Evolutionary conservation across 345 rosid species (phyloP).

Genomic region (Ceriops decandra): DNA sequence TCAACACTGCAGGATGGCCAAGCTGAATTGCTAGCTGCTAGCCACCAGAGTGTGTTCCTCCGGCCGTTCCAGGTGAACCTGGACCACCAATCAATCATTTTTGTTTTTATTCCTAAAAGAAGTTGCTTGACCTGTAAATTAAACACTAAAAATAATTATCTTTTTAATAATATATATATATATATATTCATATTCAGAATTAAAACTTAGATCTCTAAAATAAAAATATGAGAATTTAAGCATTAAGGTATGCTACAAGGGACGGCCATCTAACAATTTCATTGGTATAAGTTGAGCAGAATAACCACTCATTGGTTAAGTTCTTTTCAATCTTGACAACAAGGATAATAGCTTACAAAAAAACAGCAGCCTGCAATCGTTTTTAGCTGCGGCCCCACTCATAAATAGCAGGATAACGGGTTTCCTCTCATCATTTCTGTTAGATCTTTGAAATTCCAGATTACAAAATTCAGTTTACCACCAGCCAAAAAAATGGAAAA

Average conservation of each 20-base stretch:
- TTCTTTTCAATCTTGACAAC: too few species aligned
- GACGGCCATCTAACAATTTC: background rate
- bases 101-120: too few species aligned
- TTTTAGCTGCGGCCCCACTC: slow-evolving; percentile 41
- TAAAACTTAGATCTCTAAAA: background rate
- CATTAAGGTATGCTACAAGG: background rate
- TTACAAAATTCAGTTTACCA: background rate
- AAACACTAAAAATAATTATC: background rate
- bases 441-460: slow-evolving; percentile 44
- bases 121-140: background rate
- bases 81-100: background rate
- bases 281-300: background rate
- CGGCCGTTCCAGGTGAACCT: slow-evolving; percentile 5
- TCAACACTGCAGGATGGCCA: background rate
- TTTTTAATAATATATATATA: background rate
- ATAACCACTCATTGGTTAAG: too few species aligned
- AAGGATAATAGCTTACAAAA: slow-evolving; percentile 34
- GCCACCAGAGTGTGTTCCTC: background rate
- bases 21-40: slow-evolving; percentile 1
- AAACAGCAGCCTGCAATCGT: slow-evolving; percentile 41
- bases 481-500: background rate
- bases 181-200: background rate
- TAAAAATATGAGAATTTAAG: background rate
- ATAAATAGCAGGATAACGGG: slow-evolving; percentile 51
- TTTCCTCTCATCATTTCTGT: slow-evolving; percentile 53